Base-by-base conservation (phyloP, 2,329 filamentous ascomycete species). In the Diaporthe vexans region DNA sequence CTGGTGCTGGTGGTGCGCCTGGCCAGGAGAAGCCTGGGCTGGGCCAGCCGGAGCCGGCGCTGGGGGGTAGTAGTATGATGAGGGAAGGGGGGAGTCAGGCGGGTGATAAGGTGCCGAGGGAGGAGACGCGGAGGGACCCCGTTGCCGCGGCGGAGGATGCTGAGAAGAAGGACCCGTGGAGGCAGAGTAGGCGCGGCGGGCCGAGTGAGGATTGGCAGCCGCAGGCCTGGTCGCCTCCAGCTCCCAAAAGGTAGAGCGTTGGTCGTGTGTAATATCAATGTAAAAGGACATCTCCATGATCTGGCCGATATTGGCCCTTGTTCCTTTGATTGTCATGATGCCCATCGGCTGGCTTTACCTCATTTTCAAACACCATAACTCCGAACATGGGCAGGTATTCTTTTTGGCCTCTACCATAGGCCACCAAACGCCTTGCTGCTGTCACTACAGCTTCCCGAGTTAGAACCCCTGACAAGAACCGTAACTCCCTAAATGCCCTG, bases 151-250 rank as follows among this genome's bases (percentile, higher is more conserved):
- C 17, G 21, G 63, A 26, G 26, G 56, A 74, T 35, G 37, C 29
- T 19, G 71, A 75, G 19, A 76, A 73, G 51, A 73, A 75, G 10
- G 87, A 92, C 79, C 91, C 91, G 3, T 93, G 91, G 91, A 88
- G 88, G 40, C 86, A 85, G 76, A 85, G 87, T 0, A 85, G 79
- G 26, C 79, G 81, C n/a, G 84, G 84, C n/a, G 87, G 86, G 0
- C 90, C 91, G 0, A 86, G 91, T 71, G 91, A 94, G 80, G 85
- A 83, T n/a, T 94, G 91, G 91, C 91, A 93, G 81, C 93, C 93
- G 0, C 80, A 89, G 63, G 84, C 90, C 4, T 94, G 92, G 92
- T 84, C 77, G 11, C 81, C 80, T 2, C 73, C 80, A 29, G 65
- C 78, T 13, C 80, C 81, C 40, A 85, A 83, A 78, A 78, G 81